Conservation (phyloP, 148 eudicot species). For the Beta vulgaris region DNA sequence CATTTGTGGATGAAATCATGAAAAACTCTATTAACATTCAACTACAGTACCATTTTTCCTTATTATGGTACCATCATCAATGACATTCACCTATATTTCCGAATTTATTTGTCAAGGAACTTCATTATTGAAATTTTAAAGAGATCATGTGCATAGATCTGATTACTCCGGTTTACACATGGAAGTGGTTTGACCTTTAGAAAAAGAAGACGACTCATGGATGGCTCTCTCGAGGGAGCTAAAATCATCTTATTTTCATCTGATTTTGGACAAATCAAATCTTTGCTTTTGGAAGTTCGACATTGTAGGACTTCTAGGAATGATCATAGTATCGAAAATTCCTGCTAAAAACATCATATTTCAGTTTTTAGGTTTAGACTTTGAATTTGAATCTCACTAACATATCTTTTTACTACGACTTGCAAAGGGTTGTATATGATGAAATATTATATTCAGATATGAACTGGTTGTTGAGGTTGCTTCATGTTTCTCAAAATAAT, state of each 20-base stretch:
- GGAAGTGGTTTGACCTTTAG: not conserved
- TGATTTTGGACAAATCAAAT: not conserved
- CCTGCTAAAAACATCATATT: not conserved
- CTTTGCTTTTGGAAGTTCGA: not conserved
- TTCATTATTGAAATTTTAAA: not conserved
- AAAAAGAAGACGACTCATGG: not conserved
- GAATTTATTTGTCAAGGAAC: not conserved
- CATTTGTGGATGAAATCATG: not conserved
- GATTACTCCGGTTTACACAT: not conserved
- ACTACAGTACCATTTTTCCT: not conserved
- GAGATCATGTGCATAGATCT: not conserved
- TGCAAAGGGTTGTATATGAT: not conserved
- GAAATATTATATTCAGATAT: not conserved
- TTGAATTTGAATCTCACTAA: not conserved
- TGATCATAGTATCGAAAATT: not conserved
- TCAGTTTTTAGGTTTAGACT: not conserved
- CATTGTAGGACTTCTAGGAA: not conserved
- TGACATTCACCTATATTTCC: not conserved
- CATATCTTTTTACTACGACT: not conserved
- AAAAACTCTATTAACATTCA: not conserved
- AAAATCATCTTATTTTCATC: not conserved
- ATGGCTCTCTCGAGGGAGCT: not conserved
- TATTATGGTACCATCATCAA: not conserved
- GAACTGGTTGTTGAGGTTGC: not conserved
- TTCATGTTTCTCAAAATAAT: not conserved